Percentiles rank a stretch among this genome's conserved stretches.
Conservation (phyloP, 2,329 filamentous ascomycete genomes). For the Pestalotiopsis sp. region DNA sequence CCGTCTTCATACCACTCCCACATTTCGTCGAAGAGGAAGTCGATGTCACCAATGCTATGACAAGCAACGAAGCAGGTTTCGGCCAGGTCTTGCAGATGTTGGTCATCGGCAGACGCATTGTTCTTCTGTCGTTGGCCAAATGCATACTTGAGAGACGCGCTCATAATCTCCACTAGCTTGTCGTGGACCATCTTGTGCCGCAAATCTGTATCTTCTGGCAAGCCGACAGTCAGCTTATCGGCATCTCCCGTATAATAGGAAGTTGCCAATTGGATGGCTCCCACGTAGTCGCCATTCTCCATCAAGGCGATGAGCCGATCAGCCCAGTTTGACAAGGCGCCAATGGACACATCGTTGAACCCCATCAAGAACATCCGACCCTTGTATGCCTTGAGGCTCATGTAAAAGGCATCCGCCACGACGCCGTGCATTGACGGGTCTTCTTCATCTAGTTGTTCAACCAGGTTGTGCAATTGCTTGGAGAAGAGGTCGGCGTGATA, state of each 20-base stretch:
- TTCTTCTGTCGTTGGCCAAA: constrained; percentile 69
- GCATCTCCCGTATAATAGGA: constrained; percentile 89
- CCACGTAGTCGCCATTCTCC: constrained; percentile 95
- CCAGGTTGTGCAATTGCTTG: constrained; percentile 77
- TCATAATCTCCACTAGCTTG: constrained; percentile 91
- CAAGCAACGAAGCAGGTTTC: constrained; percentile 85
- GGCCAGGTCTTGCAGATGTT: constrained; percentile 75
- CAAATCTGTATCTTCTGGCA: constrained; percentile 79
- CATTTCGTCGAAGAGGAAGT: constrained; percentile 88
- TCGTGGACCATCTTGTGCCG: constrained; percentile 84
- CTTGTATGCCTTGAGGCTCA: constrained; percentile 97
- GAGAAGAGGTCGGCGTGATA: constrained; percentile 93
- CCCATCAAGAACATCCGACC: constrained; percentile 89
- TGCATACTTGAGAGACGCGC: constrained; percentile 85
- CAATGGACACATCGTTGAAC: constrained; percentile 91
- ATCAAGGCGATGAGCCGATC: constrained; percentile 91
- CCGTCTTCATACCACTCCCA: constrained; percentile 89
- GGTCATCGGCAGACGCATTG: constrained; percentile 47
- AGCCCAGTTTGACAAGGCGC: constrained; percentile 94
- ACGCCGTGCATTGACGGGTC: constrained; percentile 92
- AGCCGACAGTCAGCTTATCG: constrained; percentile 91
- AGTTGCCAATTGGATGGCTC: constrained; percentile 86
- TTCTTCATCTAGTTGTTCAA: constrained; percentile 86
- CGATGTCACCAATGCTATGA: constrained; percentile 73
- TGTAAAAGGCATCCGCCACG: constrained; percentile 95